These are phyloP conservation scores for Trichocladium uniseriatum DNA, from an alignment of 495 filamentous ascomycete genomes.

Conservation along the genomic window DNA sequence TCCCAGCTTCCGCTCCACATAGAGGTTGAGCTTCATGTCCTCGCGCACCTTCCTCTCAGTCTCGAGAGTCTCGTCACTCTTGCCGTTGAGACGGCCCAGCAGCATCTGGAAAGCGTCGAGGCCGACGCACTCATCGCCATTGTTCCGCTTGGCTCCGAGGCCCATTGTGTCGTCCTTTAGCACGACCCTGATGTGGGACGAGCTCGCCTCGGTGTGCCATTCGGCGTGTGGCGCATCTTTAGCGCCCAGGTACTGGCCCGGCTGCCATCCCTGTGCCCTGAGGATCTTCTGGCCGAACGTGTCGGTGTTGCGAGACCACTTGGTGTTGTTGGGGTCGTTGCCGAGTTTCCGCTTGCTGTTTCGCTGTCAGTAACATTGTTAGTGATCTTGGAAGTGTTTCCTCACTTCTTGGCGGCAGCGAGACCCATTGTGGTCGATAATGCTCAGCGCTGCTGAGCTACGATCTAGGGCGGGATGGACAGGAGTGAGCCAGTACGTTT, in stretches of 20 bases:
- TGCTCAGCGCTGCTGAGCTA: slow-evolving; percentile 15
- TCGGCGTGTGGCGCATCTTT: slow-evolving; percentile 61
- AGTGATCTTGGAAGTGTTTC: background rate
- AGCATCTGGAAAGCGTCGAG: slow-evolving; percentile 75
- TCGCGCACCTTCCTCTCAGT: slow-evolving; percentile 53
- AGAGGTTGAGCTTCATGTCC: slow-evolving; percentile 55
- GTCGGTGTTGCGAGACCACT: slow-evolving; percentile 73
- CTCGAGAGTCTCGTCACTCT: slow-evolving; percentile 56
- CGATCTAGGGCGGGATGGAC: background rate
- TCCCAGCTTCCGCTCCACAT: slow-evolving; percentile 60
- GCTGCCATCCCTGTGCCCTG: slow-evolving; percentile 79
- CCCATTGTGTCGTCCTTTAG: slow-evolving; percentile 87
- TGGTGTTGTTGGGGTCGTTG: slow-evolving; percentile 86
- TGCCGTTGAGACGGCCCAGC: slow-evolving; percentile 83
- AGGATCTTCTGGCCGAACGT: slow-evolving; percentile 83
- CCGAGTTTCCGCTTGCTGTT: slow-evolving; percentile 71
- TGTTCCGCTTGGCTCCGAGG: slow-evolving; percentile 64
- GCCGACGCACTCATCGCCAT: slow-evolving; percentile 66
- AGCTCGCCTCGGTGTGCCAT: slow-evolving; percentile 63
- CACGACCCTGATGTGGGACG: slow-evolving; percentile 65
- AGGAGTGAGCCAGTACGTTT: background rate
- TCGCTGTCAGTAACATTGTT: slow-evolving; percentile 3
- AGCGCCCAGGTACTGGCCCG: slow-evolving; percentile 69
- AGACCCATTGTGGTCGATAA: slow-evolving; percentile 54
- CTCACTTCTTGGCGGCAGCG: slow-evolving; percentile 62